Evolutionary conservation across 2,329 filamentous ascomycete species (phyloP).

Genomic region (Botryotinia calthae): DNA sequence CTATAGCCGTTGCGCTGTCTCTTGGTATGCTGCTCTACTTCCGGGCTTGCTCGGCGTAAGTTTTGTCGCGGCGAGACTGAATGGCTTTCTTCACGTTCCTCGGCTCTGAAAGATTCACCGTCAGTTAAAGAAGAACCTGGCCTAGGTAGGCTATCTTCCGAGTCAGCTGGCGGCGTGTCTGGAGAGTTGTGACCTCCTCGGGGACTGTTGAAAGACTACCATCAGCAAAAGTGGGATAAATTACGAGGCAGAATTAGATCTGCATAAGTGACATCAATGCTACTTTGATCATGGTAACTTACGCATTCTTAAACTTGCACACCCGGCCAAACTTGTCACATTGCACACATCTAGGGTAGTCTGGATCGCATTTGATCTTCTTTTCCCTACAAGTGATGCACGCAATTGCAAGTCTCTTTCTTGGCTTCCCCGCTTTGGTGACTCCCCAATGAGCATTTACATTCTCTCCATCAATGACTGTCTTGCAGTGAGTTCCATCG

Average conservation of each 20-base stretch:
- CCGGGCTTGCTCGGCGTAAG: conserved; percentile 33
- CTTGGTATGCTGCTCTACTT: conserved; percentile 35
- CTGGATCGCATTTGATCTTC: conserved; percentile 96
- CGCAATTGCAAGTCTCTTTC: conserved; percentile 87
- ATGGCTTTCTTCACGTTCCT: conserved; percentile 32
- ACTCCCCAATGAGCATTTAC: conserved; percentile 93
- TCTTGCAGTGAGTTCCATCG: conserved; percentile 78
- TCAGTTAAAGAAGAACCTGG: conserved; percentile 36
- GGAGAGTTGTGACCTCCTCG: conserved; percentile 39
- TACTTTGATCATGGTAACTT: conserved; percentile 44
- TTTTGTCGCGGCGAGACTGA: conserved; percentile 34
- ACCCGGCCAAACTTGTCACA: conserved; percentile 87
- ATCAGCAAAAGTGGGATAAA: conserved; percentile 40
- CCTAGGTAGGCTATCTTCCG: conserved; percentile 34
- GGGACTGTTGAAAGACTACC: conserved; percentile 30
- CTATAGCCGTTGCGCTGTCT: conserved; percentile 36
- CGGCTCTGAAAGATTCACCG: conserved; percentile 33
- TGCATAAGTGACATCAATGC: not conserved
- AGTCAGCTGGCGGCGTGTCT: conserved; percentile 38
- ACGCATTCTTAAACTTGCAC: conserved; percentile 86
- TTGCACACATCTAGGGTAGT: conserved; percentile 81
- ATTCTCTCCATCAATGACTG: conserved; percentile 77
- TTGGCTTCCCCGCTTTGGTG: conserved; percentile 89
- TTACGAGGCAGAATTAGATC: not conserved
- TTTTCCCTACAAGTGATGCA: conserved; percentile 92